Conservation (phyloP, 2,329 filamentous ascomycete species). For the Dactylellina parvicollis region DNA sequence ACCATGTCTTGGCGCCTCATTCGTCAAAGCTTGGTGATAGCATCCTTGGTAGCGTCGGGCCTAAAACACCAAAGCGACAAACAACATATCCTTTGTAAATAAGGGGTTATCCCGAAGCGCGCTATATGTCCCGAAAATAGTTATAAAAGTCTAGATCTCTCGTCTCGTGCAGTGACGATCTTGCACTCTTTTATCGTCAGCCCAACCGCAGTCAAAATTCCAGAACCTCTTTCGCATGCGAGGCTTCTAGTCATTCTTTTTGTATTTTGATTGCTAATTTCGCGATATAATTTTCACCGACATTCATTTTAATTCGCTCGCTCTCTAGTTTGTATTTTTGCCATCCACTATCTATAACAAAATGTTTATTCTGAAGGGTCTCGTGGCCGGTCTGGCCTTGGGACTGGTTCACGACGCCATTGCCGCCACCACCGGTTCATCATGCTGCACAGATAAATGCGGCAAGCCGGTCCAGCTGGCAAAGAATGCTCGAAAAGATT, state of each 20-base stretch:
- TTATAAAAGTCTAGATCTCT: not conserved
- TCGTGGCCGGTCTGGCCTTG: constrained; percentile 40
- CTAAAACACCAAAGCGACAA: not conserved
- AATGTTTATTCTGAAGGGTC: constrained; percentile 38
- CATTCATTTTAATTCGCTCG: constrained; percentile 6
- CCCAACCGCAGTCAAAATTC: not conserved
- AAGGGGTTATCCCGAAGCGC: not conserved
- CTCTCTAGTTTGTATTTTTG: not conserved
- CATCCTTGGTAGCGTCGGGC: not conserved
- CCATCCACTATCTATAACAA: not conserved
- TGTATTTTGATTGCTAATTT: not conserved
- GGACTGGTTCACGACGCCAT: constrained; percentile 24
- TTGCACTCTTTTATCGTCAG: not conserved
- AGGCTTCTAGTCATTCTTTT: constrained; percentile 24
- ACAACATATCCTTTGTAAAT: not conserved
- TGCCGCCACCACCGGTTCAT: not conserved
- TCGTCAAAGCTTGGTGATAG: not conserved
- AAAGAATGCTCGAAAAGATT: constrained; percentile 32
- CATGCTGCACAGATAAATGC: constrained; percentile 38
- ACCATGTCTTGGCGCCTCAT: not conserved
- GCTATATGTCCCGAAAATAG: not conserved
- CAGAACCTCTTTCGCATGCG: not conserved
- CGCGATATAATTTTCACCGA: not conserved
- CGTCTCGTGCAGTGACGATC: not conserved
- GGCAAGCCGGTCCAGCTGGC: constrained; percentile 31